Evolutionary conservation across 257 asterid genomes (phyloP).

Genomic region (Fraxinus pennsylvanica): DNA sequence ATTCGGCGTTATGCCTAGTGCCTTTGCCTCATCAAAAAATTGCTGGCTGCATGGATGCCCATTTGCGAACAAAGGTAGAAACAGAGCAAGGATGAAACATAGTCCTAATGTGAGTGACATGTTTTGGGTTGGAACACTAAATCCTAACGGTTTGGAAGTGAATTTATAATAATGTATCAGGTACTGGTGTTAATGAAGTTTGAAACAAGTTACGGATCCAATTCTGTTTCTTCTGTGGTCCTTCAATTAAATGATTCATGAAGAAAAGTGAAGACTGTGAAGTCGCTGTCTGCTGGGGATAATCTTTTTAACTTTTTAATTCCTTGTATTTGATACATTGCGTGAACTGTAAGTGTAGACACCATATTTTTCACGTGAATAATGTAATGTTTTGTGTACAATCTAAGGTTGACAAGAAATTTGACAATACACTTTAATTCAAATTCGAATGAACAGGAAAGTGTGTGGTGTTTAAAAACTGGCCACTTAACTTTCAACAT

Average conservation of each 20-base stretch:
- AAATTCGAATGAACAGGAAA: no score
- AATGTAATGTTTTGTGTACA: no score
- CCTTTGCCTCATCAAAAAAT: conserved; percentile 27
- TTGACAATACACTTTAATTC: no score
- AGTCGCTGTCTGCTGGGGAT: background rate
- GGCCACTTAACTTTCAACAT: no score
- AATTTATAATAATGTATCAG: background rate
- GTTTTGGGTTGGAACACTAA: background rate
- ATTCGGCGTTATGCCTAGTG: conserved; percentile 15
- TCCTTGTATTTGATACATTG: background rate
- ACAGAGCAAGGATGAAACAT: background rate
- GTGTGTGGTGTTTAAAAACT: no score
- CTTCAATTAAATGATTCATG: no score
- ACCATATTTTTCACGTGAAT: background rate
- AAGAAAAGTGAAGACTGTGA: no score
- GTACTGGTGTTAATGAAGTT: background rate
- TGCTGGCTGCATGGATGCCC: conserved; percentile 33
- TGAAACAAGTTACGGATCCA: background rate
- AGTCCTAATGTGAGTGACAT: background rate
- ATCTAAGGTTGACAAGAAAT: no score
- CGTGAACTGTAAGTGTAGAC: background rate
- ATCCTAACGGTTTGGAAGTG: background rate
- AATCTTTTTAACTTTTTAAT: background rate
- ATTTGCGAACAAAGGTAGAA: conserved; percentile 19
- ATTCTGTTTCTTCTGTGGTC: background rate